phyloP scores from a whole-genome alignment of 495 filamentous ascomycete genomes.

The Sabuloglossum arenarium region DNA sequence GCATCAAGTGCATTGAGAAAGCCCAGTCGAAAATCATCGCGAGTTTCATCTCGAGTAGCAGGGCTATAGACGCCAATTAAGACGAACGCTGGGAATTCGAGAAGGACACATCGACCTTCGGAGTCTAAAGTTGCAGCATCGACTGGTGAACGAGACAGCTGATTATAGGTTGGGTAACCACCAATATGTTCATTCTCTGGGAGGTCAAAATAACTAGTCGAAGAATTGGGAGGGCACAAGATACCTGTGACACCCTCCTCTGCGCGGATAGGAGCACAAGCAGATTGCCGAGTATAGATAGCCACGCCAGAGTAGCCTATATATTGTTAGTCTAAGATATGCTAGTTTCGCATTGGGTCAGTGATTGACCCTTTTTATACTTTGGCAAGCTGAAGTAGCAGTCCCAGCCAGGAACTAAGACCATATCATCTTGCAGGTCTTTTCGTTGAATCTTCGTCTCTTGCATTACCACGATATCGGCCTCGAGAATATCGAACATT shows the following conservation, averaged over 20 bases:
- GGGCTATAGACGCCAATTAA: constrained; percentile 81
- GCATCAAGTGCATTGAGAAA: constrained; percentile 65
- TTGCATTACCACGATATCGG: constrained; percentile 88
- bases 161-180: constrained; percentile 58
- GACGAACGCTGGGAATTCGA: constrained; percentile 92
- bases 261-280: constrained; percentile 71
- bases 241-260: constrained; percentile 86
- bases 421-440: constrained; percentile 89
- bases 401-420: constrained; percentile 87
- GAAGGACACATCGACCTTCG: constrained; percentile 77
- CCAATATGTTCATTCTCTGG: constrained; percentile 67
- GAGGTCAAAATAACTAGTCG: constrained; percentile 53
- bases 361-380: constrained; percentile 62
- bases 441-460: constrained; percentile 94
- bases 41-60: constrained; percentile 64
- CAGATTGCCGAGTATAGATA: constrained; percentile 80
- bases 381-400: constrained; percentile 85
- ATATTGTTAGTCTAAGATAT: background rate
- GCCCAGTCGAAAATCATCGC: constrained; percentile 60
- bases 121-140: constrained; percentile 63
- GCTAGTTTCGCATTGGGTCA: background rate
- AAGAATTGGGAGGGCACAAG: constrained; percentile 54
- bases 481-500: constrained; percentile 89
- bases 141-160: constrained; percentile 35
- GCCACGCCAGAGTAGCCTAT: constrained; percentile 91